Base-by-base conservation (phyloP, 352 stramenopile genomes). In the Pythium periplocum region DNA sequence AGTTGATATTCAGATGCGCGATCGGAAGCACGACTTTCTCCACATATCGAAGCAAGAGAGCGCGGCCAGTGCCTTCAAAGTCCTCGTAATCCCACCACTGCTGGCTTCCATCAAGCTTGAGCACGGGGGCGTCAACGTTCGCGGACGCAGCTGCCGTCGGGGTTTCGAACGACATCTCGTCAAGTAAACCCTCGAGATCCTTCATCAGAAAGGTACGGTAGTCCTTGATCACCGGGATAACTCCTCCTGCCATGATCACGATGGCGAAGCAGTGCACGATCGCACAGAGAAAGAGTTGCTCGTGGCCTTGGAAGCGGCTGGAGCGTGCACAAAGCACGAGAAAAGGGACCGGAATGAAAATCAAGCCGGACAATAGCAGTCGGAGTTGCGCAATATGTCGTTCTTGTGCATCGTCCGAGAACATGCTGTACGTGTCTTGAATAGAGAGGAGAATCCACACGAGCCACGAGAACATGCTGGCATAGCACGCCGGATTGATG, bases 241-340 rank as follows among this genome's bases (percentile, higher is more conserved):
- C 60, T 6, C 78, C 80, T 26, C 68, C 64, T 7, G 65, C 62
- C 12, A 90, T 58, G 31, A 86, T 62, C 8, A 57, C 75, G 3
- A 73, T 47, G 1, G 71, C 78, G 47, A 88, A 91, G 64, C 78
- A 91, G 51, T 86, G 66, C 12, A 87, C 77, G 46, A 91, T 80
- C 31, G 67, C 43, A 45, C 77, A 90, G 3, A 91, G 57, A 8
- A 88, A 58, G 5, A 59, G 53, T 48, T 89, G 78, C 47, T 90
- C 80, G 42, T 80, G 66, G 0, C 78, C 75, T 3, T 64, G 59
- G 58, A 88, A 90, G 41, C 69, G 53, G 7, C 79, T 51, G 3
- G 65, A 62, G n/a, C 77, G 78, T 45, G 64, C 80, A 43, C 72
- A 79, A 0, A 68, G 59, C 8, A 90, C 62, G 17, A 91, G 51